Base-by-base conservation (phyloP, 257 asterid genomes). In the Scutellaria baicalensis region DNA sequence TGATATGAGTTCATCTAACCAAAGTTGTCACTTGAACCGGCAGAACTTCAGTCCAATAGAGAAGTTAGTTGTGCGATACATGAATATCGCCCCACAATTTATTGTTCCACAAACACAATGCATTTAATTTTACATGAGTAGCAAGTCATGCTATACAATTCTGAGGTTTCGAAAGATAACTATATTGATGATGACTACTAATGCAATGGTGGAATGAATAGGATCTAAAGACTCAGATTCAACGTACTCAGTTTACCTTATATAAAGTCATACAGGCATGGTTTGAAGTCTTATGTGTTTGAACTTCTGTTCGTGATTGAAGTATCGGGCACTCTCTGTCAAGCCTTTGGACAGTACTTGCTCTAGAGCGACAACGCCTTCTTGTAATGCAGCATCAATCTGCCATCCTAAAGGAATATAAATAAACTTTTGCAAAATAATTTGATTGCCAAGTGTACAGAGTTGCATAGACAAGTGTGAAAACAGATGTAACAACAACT, bases 361-460 rank as follows among this genome's bases (percentile, higher is more conserved):
- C 70, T 77, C 80, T 83, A 93, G 68, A 7, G 85, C 96, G 73
- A 72, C 83, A 62, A 81, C 89, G 43, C 96, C 96, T 78, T 93
- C 99, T 66, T 69, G 74, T 49, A 93, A 65, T 35, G 96, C 90
- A 78, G 82, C 86, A 80, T 93, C 95, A 55, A 91, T 91, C 99
- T 79, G 84, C 66, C 61, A 68, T 47, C 52, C 63, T 49, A 66
- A 77, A 35, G 47, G 23, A 47, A 44, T 59, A 35, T 72, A 0
- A 59, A 58, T 55, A 42, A 64, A 57, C 44, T 44, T 57, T 63
- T 48, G 36, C 52, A 11, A 39, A 10, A 20, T 10, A 21, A 13
- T 59, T 33, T 20, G 8, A 48, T 68, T 50, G 64, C 57, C 17
- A 51, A 5, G 5, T 9, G 58, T n/a, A 44, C 73, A 73, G 71